Evolutionary conservation across 2,329 filamentous ascomycete genomes (phyloP), one percentile per base, ranked within the genome.

Genomic region (Tolypocladium ophioglossoides): DNA sequence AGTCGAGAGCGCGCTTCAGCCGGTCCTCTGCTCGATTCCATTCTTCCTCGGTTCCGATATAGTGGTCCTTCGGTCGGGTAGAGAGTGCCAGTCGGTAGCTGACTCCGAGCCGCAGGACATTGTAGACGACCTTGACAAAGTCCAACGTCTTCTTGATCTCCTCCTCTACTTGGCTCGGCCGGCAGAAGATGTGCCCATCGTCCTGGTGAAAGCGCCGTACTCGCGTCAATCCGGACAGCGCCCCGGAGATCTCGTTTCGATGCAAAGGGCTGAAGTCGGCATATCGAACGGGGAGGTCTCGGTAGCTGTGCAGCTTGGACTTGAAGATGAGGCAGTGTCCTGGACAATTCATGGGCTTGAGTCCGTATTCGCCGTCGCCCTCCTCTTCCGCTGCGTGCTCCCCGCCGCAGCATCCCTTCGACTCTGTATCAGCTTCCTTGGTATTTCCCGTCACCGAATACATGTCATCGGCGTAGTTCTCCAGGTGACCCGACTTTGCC

Each of bases 301-400:
- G 81, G 70, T 92, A 92, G 61, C 85, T 90, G 57, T 84, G 83
- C 55, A 79, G 78, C 59, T 85, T 80, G 49, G 85, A 85, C 56
- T 81, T 85, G 67, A 95, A 95, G 57, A 95, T 80, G 58, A 95
- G 75, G 66, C 89, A 95, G 69, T 95, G 90, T 3, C 89, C 90
- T 0, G 90, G 90, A 66, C 90, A 95, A 66, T 95, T 95, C 90
- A 95, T 95, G 16, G 90, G 90, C 70, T 95, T 95, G 61, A 95
- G 73, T 20, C 88, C 89, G 69, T 89, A 95, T 58, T 88, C 86
- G 59, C 85, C 83, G 57, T 82, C 78, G 56, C 80, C 78, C 57
- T 87, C 82, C 57, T 84, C 80, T 22, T 66, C 65, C 0, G 62
- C 55, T 41, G 50, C 48, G 12, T 61, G 55, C 9, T 59, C 56